A percentile compares a stretch with the other conserved stretches of the same genome.
Evolutionary conservation across 2,329 filamentous ascomycete species (phyloP).

Genomic region (Knoxdaviesia proteae): DNA sequence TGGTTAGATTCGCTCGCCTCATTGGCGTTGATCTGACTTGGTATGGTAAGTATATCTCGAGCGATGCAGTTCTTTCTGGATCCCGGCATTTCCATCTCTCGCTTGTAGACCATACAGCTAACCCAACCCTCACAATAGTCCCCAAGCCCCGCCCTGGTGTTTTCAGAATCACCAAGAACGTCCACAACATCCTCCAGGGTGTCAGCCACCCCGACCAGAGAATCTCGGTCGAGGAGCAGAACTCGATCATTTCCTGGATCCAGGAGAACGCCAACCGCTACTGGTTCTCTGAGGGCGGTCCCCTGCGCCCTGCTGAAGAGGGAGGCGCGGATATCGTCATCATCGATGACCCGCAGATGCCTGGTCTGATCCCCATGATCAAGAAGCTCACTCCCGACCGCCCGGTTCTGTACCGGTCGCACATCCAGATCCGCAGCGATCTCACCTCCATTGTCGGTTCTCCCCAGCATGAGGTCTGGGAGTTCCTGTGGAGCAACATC

Average conservation of each 20-base stretch:
- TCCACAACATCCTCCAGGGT: slow-evolving; percentile 75
- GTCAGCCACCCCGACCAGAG: slow-evolving; percentile 44
- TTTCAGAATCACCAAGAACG: slow-evolving; percentile 69
- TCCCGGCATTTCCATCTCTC: no score
- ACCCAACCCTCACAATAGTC: slow-evolving; percentile 20
- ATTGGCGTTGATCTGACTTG: slow-evolving; percentile 51
- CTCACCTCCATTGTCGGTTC: slow-evolving; percentile 40
- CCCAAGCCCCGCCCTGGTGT: slow-evolving; percentile 62
- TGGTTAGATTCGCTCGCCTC: slow-evolving; percentile 48
- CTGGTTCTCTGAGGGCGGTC: slow-evolving; percentile 50
- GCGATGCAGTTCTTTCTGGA: no score
- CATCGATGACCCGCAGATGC: slow-evolving; percentile 74
- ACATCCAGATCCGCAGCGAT: slow-evolving; percentile 66
- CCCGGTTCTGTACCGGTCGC: slow-evolving; percentile 60
- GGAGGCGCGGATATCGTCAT: slow-evolving; percentile 61
- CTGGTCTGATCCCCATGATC: slow-evolving; percentile 52
- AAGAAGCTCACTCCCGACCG: slow-evolving; percentile 50
- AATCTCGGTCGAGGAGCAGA: slow-evolving; percentile 40
- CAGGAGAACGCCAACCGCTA: slow-evolving; percentile 52
- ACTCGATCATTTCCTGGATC: slow-evolving; percentile 50
- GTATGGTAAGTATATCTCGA: slow-evolving; percentile 29
- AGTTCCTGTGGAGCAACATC: slow-evolving; percentile 53
- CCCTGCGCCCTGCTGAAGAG: slow-evolving; percentile 39
- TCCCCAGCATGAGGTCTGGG: slow-evolving; percentile 55
- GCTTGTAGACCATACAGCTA: no score